Percentiles rank a stretch among this genome's conserved stretches.
These are phyloP conservation scores for Talaromyces marneffei DNA, from an alignment of 2,329 filamentous ascomycete species.

Conservation along the genomic window DNA sequence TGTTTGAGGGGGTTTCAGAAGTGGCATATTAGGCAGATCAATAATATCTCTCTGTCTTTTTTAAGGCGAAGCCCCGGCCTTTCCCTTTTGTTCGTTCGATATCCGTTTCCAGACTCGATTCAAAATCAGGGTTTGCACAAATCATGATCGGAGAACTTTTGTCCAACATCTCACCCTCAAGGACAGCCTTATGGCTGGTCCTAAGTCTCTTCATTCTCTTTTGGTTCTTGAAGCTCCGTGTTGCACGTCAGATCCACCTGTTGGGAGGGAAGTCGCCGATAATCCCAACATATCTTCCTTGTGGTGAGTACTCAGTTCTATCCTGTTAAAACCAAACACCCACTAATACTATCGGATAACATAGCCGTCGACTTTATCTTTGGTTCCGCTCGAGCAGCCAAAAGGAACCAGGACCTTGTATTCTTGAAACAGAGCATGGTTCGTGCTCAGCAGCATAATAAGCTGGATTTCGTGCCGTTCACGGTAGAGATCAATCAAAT, in stretches of 20 bases:
- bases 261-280: slow-evolving; percentile 34
- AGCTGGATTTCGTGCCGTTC: slow-evolving; percentile 33
- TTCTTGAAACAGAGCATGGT: slow-evolving; percentile 55
- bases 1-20: not conserved
- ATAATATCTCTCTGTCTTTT: not conserved
- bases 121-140: slow-evolving; percentile 20
- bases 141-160: slow-evolving; percentile 49
- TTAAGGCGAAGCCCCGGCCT: not conserved
- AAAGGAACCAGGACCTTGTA: slow-evolving; percentile 53
- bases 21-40: not conserved
- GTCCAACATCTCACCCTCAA: slow-evolving; percentile 41
- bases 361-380: slow-evolving; percentile 61
- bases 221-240: slow-evolving; percentile 26
- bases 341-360: slow-evolving; percentile 12
- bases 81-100: not conserved
- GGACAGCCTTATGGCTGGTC: slow-evolving; percentile 36
- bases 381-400: slow-evolving; percentile 49
- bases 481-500: slow-evolving; percentile 54
- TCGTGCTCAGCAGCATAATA: slow-evolving; percentile 23
- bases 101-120: slow-evolving; percentile 7
- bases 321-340: too few species aligned
- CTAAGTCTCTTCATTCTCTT: slow-evolving; percentile 37
- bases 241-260: slow-evolving; percentile 25
- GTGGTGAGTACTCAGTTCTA: slow-evolving; percentile 26
- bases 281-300: slow-evolving; percentile 30